Base-by-base conservation (phyloP, 331 rosid species). In the Pyracantha coccinea region DNA sequence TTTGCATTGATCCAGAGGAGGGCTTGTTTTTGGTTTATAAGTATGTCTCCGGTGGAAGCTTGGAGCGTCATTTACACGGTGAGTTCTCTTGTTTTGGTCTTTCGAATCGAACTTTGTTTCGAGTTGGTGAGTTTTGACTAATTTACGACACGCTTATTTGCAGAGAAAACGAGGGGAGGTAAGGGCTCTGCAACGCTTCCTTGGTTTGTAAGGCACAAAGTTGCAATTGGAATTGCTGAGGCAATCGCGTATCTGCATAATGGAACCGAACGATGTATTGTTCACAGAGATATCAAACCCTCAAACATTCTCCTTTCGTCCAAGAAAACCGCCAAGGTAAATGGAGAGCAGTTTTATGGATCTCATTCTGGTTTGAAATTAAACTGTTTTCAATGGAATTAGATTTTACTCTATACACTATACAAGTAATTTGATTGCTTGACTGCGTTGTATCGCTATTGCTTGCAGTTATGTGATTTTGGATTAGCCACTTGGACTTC, bases 401-500 rank as follows among this genome's bases (percentile, higher is more conserved):
- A 10, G 14, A 38, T 38, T 38, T 38, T 38, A 38, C 45, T 9
- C 4, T 10, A 38, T 38, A 38, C 44, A 38, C 44, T 38, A 10
- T 38, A 10, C 14, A 38, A 38, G 45, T 38, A 38, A 38, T 38
- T 38, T 38, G 45, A 38, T 38, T 62, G 72, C 85, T 64, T 68
- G 74, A 24, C 52, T 62, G 24, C 25, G n/a, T 50, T 32, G 29
- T 74, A 59, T 79, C 64, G 63, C 44, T 32, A 19, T 32, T 72
- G 44, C 27, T 61, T 82, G 72, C 86, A 94, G 98, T 77, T 94
- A 32, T 90, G 98, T 74, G 98, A 94, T 86, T 94, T 94, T 57
- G 97, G 98, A 77, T 80, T 94, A 86, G 98, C 98, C 23, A 88
- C 98, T 16, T 94, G 98, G 98, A 91, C 98, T 82, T 81, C 97